Percentiles rank a stretch among this genome's conserved stretches.
phyloP scores from a whole-genome alignment of 768 basidiomycete genomes.

The Hemileccinum rubropunctum region DNA sequence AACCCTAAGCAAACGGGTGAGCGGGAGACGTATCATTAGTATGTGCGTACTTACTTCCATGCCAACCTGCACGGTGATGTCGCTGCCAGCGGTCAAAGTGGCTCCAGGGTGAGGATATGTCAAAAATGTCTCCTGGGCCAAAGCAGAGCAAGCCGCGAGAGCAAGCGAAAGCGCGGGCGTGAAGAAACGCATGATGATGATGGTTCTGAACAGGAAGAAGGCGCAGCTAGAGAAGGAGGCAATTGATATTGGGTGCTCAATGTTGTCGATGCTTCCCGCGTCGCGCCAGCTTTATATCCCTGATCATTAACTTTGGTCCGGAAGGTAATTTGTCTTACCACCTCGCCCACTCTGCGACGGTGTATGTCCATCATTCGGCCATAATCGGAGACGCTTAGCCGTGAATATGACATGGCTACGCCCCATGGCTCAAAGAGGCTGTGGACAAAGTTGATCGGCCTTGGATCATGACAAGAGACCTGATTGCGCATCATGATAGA shows the following conservation, averaged over 20 bases:
- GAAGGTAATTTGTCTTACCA: too few species aligned
- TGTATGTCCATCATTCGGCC: not conserved
- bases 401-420: not conserved
- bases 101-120: conserved; percentile 2
- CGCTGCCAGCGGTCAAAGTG: conserved; percentile 1
- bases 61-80: conserved; percentile 8
- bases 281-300: conserved; percentile 17
- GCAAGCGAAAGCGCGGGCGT: conserved; percentile 13
- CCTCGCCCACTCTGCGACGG: not conserved
- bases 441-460: conserved; percentile 3
- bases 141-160: conserved; percentile 8
- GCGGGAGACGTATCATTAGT: not conserved
- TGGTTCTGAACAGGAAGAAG: too few species aligned
- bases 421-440: not conserved
- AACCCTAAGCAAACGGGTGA: conserved; percentile 9
- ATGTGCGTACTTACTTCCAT: conserved; percentile 6
- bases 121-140: conserved; percentile 8
- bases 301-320: not conserved
- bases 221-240: not conserved
- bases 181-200: conserved; percentile 14
- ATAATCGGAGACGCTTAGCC: conserved; percentile 8
- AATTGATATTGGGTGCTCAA: not conserved
- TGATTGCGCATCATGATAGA: too few species aligned
- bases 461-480: conserved; percentile 11
- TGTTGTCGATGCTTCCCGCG: not conserved